Evolutionary conservation across 2,329 filamentous ascomycete genomes (phyloP).

Genomic region (Nemania sp.): DNA sequence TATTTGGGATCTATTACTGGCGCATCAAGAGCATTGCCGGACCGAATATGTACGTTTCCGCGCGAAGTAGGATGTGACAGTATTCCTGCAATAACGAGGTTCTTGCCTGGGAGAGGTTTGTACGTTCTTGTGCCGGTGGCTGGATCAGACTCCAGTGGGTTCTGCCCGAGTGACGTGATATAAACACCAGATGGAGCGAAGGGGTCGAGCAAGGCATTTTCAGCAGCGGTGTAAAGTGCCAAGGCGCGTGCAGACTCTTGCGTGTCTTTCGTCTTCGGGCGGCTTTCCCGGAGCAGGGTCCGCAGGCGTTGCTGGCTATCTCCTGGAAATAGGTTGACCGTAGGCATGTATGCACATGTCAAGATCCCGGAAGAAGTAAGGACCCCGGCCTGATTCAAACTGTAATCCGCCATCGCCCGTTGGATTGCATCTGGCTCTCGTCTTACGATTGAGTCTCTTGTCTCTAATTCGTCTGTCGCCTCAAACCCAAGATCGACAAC

Average conservation of each 20-base stretch:
- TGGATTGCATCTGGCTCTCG: constrained; percentile 39
- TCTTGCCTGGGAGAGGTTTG: constrained; percentile 44
- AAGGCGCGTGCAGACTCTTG: too few relatives aligned
- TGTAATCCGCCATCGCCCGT: constrained; percentile 37
- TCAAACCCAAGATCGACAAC: constrained; percentile 39
- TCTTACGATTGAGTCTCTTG: constrained; percentile 34
- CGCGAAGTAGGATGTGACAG: constrained; percentile 63
- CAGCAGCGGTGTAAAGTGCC: constrained; percentile 35
- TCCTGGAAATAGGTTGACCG: too few relatives aligned
- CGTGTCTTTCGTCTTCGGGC: constrained; percentile 17
- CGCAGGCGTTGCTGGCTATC: too few relatives aligned
- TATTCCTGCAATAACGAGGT: constrained; percentile 36
- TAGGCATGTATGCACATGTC: constrained; percentile 45
- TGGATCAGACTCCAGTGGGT: too few relatives aligned
- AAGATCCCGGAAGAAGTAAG: constrained; percentile 41
- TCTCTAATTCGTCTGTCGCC: constrained; percentile 31
- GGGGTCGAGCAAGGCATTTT: constrained; percentile 38
- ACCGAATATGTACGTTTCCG: constrained; percentile 59
- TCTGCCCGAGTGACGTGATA: constrained; percentile 45
- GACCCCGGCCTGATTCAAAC: constrained; percentile 41
- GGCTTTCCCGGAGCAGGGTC: constrained; percentile 32
- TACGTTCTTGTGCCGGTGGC: too few relatives aligned
- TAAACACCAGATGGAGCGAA: constrained; percentile 39
- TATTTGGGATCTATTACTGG: constrained; percentile 65
- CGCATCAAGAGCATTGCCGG: constrained; percentile 54